Conservation (phyloP, 345 rosid genomes). For the Eucalyptus virginea region DNA sequence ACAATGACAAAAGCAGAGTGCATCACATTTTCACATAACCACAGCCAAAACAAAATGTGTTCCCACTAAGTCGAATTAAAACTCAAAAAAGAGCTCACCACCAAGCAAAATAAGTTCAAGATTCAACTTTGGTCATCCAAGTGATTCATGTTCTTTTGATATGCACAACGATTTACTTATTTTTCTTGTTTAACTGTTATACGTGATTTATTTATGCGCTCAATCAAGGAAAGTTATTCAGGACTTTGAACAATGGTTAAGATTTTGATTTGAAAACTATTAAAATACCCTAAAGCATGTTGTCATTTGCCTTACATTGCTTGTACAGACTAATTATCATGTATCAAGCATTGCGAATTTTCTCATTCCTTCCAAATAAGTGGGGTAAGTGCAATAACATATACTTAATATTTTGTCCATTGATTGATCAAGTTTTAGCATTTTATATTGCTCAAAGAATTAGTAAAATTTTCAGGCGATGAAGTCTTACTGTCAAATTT, state of each 20-base stretch:
- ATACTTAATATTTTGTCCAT: not conserved
- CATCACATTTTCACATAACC: not conserved
- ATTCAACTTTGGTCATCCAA: accelerated
- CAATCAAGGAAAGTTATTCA: not conserved
- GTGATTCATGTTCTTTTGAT: not conserved
- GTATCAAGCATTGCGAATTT: too few species aligned
- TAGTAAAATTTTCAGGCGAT: not conserved
- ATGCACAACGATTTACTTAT: not conserved
- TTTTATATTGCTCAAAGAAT: not conserved
- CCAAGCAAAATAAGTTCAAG: not conserved
- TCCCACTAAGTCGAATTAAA: not conserved
- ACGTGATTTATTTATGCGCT: not conserved
- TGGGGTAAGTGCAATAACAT: not conserved
- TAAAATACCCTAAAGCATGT: not conserved
- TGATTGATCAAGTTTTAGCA: not conserved
- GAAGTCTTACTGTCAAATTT: not conserved
- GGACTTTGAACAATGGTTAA: not conserved
- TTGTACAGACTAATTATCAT: not conserved
- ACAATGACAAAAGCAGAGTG: not conserved
- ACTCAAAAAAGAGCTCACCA: not conserved
- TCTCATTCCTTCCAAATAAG: not conserved
- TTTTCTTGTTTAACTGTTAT: not conserved
- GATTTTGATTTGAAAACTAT: not conserved
- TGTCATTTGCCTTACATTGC: not conserved
- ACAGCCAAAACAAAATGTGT: not conserved